Evolutionary conservation across 2,329 filamentous ascomycete genomes (phyloP).

Genomic region (Parastagonospora nodorum): DNA sequence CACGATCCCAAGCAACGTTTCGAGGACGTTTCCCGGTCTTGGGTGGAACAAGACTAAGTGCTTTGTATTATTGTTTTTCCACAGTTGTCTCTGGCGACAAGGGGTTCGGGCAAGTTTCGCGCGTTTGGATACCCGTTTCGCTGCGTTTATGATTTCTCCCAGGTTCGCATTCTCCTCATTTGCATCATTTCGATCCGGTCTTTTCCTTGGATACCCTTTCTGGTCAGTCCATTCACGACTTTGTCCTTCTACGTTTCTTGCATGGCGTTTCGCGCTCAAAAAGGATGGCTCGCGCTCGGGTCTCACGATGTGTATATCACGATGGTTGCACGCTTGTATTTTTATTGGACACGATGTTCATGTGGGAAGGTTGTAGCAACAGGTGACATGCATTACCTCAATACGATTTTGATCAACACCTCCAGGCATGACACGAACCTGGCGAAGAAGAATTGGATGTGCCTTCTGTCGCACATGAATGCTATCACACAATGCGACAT

Average conservation of each 20-base stretch:
- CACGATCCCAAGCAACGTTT: slow-evolving; percentile 36
- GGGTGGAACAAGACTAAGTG: slow-evolving; percentile 20
- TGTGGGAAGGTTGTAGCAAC: too few relatives aligned
- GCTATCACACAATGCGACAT: too few relatives aligned
- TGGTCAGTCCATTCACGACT: background rate
- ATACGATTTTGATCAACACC: too few relatives aligned
- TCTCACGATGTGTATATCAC: too few relatives aligned
- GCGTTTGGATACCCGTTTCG: slow-evolving; percentile 33
- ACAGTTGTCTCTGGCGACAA: slow-evolving; percentile 2
- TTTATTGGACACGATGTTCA: too few relatives aligned
- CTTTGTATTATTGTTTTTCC: background rate
- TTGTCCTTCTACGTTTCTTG: slow-evolving; percentile 1
- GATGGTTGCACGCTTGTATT: too few relatives aligned
- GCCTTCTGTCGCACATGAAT: too few relatives aligned
- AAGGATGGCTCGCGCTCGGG: background rate
- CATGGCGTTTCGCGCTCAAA: slow-evolving; percentile 5
- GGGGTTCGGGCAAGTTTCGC: slow-evolving; percentile 7
- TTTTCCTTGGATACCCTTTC: slow-evolving; percentile 4
- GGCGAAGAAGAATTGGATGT: too few relatives aligned
- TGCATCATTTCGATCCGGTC: background rate
- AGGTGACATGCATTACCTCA: too few relatives aligned
- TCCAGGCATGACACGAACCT: too few relatives aligned
- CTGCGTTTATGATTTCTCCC: slow-evolving; percentile 1
- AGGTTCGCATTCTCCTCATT: slow-evolving; percentile 11
- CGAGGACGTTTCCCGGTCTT: slow-evolving; percentile 36